phyloP scores from a whole-genome alignment of 2,329 filamentous ascomycete species.

The Sordariomycetes sp. region DNA sequence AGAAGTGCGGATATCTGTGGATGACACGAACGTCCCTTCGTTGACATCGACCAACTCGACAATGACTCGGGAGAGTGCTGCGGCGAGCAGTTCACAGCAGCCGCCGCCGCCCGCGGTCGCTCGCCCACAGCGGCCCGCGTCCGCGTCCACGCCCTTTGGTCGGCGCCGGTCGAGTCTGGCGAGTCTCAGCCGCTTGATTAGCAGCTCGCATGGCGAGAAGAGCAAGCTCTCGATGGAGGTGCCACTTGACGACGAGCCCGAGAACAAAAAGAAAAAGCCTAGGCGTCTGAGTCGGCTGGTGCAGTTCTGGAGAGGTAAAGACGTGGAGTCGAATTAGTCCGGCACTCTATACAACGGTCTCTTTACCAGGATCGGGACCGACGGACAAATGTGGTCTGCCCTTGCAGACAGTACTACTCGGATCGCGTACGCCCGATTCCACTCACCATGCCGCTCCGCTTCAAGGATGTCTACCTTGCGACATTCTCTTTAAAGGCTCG shows the following conservation, averaged over 20 bases:
- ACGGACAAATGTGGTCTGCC: background rate
- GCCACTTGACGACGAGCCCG: constrained; percentile 37
- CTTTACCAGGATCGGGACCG: background rate
- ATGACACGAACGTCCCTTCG: constrained; percentile 52
- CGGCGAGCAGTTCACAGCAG: constrained; percentile 24
- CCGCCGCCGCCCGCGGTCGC: constrained; percentile 30
- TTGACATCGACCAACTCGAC: constrained; percentile 64
- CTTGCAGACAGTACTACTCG: background rate
- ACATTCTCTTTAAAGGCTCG: background rate
- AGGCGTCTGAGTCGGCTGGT: constrained; percentile 63
- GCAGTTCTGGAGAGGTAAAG: constrained; percentile 61
- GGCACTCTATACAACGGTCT: background rate
- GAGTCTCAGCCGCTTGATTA: constrained; percentile 64
- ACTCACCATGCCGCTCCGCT: background rate
- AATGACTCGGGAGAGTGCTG: constrained; percentile 56
- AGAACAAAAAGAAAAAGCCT: constrained; percentile 53
- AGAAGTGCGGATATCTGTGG: constrained; percentile 56
- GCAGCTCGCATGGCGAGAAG: constrained; percentile 58
- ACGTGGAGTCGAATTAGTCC: constrained; percentile 14
- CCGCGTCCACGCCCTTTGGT: constrained; percentile 48
- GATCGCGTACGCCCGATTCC: background rate
- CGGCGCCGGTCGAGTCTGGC: constrained; percentile 64
- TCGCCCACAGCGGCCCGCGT: constrained; percentile 45
- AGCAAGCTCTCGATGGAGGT: constrained; percentile 65
- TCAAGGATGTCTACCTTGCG: background rate